phyloP scores from a whole-genome alignment of 495 filamentous ascomycete genomes.

The Umbilicaria muhlenbergii region DNA sequence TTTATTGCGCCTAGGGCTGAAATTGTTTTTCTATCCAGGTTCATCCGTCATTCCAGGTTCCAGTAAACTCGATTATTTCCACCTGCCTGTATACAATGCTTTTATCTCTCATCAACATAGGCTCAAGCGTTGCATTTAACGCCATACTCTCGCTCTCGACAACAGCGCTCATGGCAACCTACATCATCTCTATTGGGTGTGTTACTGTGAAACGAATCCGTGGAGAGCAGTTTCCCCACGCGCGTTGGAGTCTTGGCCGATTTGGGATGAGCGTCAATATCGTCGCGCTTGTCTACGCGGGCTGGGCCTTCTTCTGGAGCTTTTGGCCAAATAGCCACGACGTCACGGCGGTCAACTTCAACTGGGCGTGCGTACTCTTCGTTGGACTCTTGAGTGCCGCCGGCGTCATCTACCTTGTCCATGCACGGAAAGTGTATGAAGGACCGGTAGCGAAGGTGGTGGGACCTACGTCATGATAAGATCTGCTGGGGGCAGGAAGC shows the following conservation, averaged over 20 bases:
- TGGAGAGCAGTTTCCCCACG: slow-evolving; percentile 15
- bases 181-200: slow-evolving; percentile 22
- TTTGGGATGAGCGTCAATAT: slow-evolving; percentile 19
- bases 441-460: background rate
- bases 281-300: slow-evolving; percentile 17
- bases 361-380: slow-evolving; percentile 13
- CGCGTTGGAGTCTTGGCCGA: slow-evolving; percentile 19
- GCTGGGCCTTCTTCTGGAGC: slow-evolving; percentile 15
- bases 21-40: background rate
- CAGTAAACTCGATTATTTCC: slow-evolving; percentile 18
- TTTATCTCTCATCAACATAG: slow-evolving; percentile 23
- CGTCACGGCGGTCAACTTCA: slow-evolving; percentile 11
- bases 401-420: background rate
- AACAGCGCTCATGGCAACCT: slow-evolving; percentile 17
- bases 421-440: background rate
- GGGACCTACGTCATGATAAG: background rate
- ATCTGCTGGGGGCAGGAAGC: too few species aligned
- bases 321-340: slow-evolving; percentile 18
- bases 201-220: slow-evolving; percentile 15
- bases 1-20: background rate
- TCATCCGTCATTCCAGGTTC: slow-evolving; percentile 1
- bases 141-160: slow-evolving; percentile 16
- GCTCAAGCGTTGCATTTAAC: slow-evolving; percentile 21
- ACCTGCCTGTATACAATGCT: slow-evolving; percentile 12
- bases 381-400: background rate